Conservation (phyloP, 805 yeast species). For the Yamadazyma ubonensis region DNA sequence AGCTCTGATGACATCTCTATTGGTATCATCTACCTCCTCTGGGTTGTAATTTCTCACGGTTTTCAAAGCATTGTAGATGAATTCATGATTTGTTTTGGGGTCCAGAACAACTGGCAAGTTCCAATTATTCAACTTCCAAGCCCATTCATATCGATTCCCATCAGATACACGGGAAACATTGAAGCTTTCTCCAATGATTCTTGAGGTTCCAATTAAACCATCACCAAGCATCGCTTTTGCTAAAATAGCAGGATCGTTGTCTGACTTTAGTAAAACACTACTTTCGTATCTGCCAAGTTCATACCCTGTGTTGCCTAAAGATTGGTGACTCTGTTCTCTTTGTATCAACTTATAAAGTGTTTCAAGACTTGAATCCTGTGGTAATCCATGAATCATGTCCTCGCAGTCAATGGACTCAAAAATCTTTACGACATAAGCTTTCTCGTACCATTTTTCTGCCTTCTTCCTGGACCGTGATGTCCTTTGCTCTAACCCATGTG, state of each 20-base stretch:
- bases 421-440: constrained; percentile 27
- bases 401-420: constrained; percentile 57
- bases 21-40: background rate
- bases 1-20: background rate
- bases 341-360: constrained; percentile 48
- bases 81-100: constrained; percentile 40
- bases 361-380: constrained; percentile 52
- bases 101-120: constrained; percentile 53
- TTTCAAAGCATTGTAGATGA: constrained; percentile 54
- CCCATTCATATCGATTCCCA: constrained; percentile 51
- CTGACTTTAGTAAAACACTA: constrained; percentile 17
- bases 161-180: constrained; percentile 1
- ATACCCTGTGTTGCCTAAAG: constrained; percentile 47
- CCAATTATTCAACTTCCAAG: constrained; percentile 81
- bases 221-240: constrained; percentile 42
- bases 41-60: constrained; percentile 21
- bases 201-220: constrained; percentile 62
- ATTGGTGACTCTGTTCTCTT: constrained; percentile 19
- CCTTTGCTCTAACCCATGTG: background rate
- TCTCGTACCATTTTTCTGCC: constrained; percentile 16
- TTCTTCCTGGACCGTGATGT: background rate
- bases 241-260: constrained; percentile 13
- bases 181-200: constrained; percentile 33
- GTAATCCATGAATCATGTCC: constrained; percentile 67
- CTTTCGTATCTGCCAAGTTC: constrained; percentile 59